These are phyloP conservation scores for Picea glauca DNA, from an alignment of 75 land plant genomes.

Conservation along the genomic window DNA sequence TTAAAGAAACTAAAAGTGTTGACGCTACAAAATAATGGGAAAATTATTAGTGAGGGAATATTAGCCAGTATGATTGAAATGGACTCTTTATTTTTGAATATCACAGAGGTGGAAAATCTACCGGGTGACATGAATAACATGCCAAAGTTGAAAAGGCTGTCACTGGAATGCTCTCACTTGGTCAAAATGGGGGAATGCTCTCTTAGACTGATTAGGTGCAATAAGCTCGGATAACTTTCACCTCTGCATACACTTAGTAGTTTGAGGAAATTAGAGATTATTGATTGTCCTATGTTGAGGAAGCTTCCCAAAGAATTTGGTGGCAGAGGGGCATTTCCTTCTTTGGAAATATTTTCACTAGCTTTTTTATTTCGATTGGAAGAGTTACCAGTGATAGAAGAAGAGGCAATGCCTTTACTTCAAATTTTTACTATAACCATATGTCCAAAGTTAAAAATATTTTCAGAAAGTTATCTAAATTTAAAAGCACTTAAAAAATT, in stretches of 20 bases:
- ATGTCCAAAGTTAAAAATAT: no score
- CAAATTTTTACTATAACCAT: no score
- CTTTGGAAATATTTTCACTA: background rate
- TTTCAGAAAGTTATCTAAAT: no score
- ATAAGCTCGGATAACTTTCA: background rate
- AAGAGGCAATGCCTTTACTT: background rate
- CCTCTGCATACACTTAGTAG: background rate
- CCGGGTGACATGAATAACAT: background rate
- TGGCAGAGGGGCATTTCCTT: background rate
- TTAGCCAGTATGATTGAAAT: background rate
- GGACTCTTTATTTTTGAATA: background rate
- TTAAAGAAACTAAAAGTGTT: background rate
- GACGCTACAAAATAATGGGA: background rate
- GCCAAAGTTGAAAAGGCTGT: conserved; percentile 1
- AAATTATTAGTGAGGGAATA: background rate
- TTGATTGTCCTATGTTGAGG: background rate
- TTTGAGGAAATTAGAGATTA: background rate
- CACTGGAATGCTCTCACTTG: no score
- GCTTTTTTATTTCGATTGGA: background rate
- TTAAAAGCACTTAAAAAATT: no score
- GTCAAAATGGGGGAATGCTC: no score
- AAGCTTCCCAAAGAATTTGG: background rate
- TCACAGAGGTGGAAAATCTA: background rate
- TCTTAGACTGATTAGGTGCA: background rate
- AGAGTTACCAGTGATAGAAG: background rate